Percentiles rank a stretch among this genome's conserved stretches.
These are phyloP conservation scores for Bromus sterilis DNA, from an alignment of 176 grass and related monocot species.

Conservation along the genomic window DNA sequence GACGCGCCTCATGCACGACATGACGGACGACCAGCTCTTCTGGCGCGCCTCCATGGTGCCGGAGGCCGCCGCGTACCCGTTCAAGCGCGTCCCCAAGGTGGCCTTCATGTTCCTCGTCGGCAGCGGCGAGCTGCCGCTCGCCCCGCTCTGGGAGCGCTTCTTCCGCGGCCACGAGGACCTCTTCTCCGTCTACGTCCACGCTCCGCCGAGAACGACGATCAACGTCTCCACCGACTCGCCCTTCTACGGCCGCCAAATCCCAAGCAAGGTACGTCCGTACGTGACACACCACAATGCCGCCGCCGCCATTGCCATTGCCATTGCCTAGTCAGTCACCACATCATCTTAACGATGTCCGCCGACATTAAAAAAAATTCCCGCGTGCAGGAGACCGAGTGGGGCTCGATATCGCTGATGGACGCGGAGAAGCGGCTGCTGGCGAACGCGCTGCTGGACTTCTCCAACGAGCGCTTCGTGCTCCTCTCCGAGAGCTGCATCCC, in stretches of 20 bases:
- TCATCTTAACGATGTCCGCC: too few relatives aligned
- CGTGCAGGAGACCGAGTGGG: conserved; percentile 57
- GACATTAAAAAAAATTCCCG: too few relatives aligned
- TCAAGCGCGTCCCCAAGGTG: conserved; percentile 68
- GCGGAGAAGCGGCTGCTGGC: conserved; percentile 81
- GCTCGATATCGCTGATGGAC: conserved; percentile 70
- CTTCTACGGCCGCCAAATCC: conserved; percentile 75
- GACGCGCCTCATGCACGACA: conserved; percentile 57
- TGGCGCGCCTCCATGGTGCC: conserved; percentile 83
- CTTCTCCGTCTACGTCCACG: conserved; percentile 79
- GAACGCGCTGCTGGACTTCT: conserved; percentile 86
- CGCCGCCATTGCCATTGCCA: not conserved
- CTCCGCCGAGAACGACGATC: conserved; percentile 42
- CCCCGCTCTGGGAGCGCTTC: conserved; percentile 82
- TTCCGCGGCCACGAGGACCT: conserved; percentile 54
- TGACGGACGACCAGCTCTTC: conserved; percentile 78
- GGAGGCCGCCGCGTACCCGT: conserved; percentile 40
- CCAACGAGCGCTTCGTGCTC: conserved; percentile 88
- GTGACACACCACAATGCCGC: not conserved
- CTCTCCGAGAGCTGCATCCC: conserved; percentile 94
- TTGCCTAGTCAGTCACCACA: too few relatives aligned
- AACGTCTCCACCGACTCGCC: conserved; percentile 55
- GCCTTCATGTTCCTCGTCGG: conserved; percentile 82
- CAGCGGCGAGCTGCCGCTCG: conserved; percentile 44
- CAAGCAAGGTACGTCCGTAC: conserved; percentile 50